These are phyloP conservation scores for Neurospora sp. DNA, from an alignment of 495 filamentous ascomycete species.

Conservation along the genomic window DNA sequence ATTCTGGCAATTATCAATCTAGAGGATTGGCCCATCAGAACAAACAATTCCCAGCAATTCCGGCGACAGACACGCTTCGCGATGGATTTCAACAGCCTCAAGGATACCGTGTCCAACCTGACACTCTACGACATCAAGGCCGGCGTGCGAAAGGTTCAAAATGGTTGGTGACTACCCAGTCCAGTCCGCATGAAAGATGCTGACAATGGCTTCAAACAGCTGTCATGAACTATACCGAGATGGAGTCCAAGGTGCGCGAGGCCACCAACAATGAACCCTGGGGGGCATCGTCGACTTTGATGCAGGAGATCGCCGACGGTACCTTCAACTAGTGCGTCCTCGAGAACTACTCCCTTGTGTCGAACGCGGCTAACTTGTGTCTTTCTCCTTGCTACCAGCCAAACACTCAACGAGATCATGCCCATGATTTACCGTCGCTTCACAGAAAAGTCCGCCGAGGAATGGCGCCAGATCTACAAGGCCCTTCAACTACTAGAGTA, in stretches of 20 bases:
- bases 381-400: conserved; percentile 39
- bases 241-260: conserved; percentile 97
- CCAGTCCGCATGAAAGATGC: background rate
- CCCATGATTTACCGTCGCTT: conserved; percentile 99
- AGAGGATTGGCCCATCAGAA: background rate
- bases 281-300: conserved; percentile 81
- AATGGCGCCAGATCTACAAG: conserved; percentile 99
- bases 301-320: conserved; percentile 94
- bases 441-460: conserved; percentile 94
- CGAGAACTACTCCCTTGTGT: background rate
- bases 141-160: conserved; percentile 92
- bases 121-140: conserved; percentile 96
- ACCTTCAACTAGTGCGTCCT: conserved; percentile 90
- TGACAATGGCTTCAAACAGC: conserved; percentile 39
- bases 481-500: conserved; percentile 93
- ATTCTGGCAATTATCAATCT: background rate
- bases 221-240: conserved; percentile 99
- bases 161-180: conserved; percentile 56
- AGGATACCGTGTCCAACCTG: conserved; percentile 85
- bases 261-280: conserved; percentile 97
- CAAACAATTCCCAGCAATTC: background rate
- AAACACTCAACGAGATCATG: conserved; percentile 98
- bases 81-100: conserved; percentile 82
- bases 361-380: background rate
- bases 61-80: background rate